phyloP scores from a whole-genome alignment of 2,329 filamentous ascomycete genomes.

The Drechslerella dactyloides region DNA sequence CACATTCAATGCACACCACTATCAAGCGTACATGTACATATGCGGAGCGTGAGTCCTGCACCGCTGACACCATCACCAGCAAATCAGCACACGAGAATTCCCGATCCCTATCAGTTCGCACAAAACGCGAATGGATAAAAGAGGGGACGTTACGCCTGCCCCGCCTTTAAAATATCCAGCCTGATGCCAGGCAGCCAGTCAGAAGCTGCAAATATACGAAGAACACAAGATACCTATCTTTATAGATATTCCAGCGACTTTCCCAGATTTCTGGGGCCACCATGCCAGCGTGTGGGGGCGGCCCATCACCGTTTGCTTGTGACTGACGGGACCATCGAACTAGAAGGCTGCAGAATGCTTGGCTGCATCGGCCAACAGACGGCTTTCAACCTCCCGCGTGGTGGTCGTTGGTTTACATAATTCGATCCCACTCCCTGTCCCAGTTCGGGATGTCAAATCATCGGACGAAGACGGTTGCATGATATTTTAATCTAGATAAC shows the following conservation, averaged over 20 bases:
- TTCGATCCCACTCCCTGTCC: background rate
- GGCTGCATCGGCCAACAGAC: background rate
- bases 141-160: too few species aligned
- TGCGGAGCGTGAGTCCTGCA: conserved; percentile 36
- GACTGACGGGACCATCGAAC: background rate
- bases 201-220: background rate
- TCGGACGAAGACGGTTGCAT: too few species aligned
- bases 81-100: conserved; percentile 26
- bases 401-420: background rate
- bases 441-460: background rate
- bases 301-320: background rate
- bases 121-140: background rate
- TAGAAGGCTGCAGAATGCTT: background rate
- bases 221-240: background rate
- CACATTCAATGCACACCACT: background rate
- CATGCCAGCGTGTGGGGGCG: background rate
- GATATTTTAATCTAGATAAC: too few species aligned
- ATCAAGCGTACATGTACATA: conserved; percentile 2
- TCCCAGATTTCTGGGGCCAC: background rate
- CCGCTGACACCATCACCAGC: conserved; percentile 45
- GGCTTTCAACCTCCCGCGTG: conserved; percentile 1
- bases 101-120: background rate
- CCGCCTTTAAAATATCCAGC: background rate
- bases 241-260: background rate
- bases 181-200: background rate